A percentile compares a stretch with the other conserved stretches of the same genome.
phyloP scores from a whole-genome alignment of 2,329 filamentous ascomycete species.

The Fusarium sp. region DNA sequence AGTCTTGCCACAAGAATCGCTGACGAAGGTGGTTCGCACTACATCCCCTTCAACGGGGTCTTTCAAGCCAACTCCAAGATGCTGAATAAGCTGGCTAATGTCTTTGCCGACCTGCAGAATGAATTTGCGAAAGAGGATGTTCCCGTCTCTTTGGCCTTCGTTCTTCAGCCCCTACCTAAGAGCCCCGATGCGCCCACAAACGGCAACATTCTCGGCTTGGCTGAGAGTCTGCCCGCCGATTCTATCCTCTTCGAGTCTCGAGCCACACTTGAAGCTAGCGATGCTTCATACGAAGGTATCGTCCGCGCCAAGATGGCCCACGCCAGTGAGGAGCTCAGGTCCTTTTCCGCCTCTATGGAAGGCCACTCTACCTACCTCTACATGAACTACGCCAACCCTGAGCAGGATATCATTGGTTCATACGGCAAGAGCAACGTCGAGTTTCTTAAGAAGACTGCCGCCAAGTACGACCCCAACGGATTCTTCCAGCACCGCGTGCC shows the following conservation, averaged over 20 bases:
- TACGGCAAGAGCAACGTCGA: not conserved
- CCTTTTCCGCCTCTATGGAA: not conserved
- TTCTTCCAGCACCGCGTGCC: slow-evolving; percentile 4
- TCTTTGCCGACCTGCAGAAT: not conserved
- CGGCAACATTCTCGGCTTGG: not conserved
- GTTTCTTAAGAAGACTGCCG: not conserved
- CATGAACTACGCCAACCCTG: slow-evolving; percentile 9
- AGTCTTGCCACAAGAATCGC: not conserved
- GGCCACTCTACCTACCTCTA: slow-evolving; percentile 2
- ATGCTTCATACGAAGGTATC: not conserved
- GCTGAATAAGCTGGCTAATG: not conserved
- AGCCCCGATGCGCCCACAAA: not conserved
- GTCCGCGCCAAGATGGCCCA: not conserved
- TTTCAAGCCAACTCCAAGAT: not conserved
- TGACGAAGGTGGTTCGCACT: not conserved
- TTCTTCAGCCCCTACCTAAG: not conserved
- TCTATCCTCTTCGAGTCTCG: not conserved
- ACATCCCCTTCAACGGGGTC: not conserved
- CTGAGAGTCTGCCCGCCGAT: not conserved
- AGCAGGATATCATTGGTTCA: not conserved
- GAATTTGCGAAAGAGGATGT: not conserved
- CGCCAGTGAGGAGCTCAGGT: not conserved
- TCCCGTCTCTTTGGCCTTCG: not conserved
- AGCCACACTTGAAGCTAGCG: not conserved
- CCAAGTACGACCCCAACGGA: slow-evolving; percentile 2